These are phyloP conservation scores for Ensete ventricosum DNA, from an alignment of 176 grass and related monocot species.

Conservation along the genomic window DNA sequence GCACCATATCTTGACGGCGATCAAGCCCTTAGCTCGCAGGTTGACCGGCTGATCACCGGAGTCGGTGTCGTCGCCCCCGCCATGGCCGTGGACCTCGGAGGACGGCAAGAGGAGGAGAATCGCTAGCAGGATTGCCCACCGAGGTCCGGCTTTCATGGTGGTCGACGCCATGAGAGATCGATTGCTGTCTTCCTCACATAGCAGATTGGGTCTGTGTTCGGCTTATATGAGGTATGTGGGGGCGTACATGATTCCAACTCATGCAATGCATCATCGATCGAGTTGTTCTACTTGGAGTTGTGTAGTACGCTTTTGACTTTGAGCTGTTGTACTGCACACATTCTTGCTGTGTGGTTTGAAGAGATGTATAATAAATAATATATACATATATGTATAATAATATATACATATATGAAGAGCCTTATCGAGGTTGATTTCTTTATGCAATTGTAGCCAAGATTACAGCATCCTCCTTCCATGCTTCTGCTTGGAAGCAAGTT, in stretches of 20 bases:
- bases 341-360: not conserved
- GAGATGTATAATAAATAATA: no score
- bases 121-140: constrained; percentile 10
- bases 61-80: constrained; percentile 11
- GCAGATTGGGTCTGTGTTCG: no score
- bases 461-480: no score
- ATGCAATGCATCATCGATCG: not conserved
- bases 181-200: no score
- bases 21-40: constrained; percentile 23
- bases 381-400: no score
- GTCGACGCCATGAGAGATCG: not conserved
- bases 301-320: constrained; percentile 40
- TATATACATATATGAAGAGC: no score
- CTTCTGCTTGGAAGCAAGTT: no score
- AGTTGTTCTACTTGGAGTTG: not conserved
- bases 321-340: constrained; percentile 39
- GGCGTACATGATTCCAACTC: no score
- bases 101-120: constrained; percentile 17
- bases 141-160: not conserved
- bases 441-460: no score
- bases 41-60: not conserved
- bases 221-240: no score
- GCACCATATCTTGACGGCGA: constrained; percentile 74
- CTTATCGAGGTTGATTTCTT: no score
- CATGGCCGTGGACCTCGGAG: constrained; percentile 22